These are phyloP conservation scores for Amanita phalloides DNA, from an alignment of 768 basidiomycete genomes.

Conservation along the genomic window DNA sequence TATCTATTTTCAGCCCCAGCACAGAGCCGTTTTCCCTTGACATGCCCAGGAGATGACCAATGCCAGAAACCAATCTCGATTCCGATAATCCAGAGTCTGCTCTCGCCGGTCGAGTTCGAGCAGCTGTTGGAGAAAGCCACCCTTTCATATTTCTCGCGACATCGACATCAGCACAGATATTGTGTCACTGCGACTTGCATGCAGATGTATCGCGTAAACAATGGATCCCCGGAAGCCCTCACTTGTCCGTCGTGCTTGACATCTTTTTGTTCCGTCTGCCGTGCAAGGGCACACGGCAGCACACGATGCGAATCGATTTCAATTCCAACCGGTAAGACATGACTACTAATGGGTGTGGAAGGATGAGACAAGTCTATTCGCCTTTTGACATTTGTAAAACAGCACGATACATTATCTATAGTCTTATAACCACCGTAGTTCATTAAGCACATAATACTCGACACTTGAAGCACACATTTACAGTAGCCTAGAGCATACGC, in stretches of 20 bases:
- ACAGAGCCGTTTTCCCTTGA: conserved; percentile 42
- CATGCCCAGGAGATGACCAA: conserved; percentile 48
- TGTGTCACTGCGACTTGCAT: conserved; percentile 68
- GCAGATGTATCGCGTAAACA: conserved; percentile 43
- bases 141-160: conserved; percentile 39
- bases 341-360: background rate
- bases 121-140: conserved; percentile 47
- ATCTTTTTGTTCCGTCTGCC: conserved; percentile 36
- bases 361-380: too few relatives aligned
- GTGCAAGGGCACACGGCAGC: conserved; percentile 37
- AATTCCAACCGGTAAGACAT: background rate
- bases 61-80: conserved; percentile 49
- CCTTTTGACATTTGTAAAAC: too few relatives aligned
- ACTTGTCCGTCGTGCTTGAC: conserved; percentile 44
- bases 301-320: conserved; percentile 26
- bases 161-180: conserved; percentile 46
- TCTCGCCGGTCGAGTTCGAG: conserved; percentile 39
- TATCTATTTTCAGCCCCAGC: conserved; percentile 32
- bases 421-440: background rate
- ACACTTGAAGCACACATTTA: too few relatives aligned
- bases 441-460: too few relatives aligned
- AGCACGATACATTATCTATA: too few relatives aligned
- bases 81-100: conserved; percentile 35
- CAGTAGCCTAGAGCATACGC: too few relatives aligned
- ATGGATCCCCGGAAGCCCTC: conserved; percentile 13